Conservation (phyloP, 163 green algal species). For the Coccomyxa subellipsoidea region DNA sequence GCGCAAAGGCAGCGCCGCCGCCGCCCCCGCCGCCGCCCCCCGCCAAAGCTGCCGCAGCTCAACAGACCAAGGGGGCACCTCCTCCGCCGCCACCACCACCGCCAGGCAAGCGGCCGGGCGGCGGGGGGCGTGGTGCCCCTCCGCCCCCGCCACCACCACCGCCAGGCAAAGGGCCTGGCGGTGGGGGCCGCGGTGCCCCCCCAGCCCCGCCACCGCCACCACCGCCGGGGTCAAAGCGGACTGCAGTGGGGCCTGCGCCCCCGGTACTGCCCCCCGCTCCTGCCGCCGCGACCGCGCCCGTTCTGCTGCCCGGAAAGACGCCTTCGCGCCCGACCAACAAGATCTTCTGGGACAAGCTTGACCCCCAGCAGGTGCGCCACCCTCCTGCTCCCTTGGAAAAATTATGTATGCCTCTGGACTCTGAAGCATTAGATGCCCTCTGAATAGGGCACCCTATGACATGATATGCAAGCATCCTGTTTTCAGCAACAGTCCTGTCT, state of each 20-base stretch:
- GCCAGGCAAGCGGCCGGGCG: not conserved
- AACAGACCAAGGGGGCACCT: not conserved
- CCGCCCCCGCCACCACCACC: not conserved
- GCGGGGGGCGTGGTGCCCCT: not conserved
- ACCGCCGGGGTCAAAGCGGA: not conserved
- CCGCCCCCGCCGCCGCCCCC: not conserved
- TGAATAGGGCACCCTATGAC: too few species aligned
- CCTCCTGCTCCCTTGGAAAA: too few species aligned
- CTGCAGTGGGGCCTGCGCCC: not conserved
- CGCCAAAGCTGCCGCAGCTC: not conserved
- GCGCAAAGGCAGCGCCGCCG: not conserved
- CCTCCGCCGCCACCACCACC: constrained; percentile 17
- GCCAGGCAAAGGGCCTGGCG: not conserved
- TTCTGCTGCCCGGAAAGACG: not conserved
- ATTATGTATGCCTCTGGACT: too few species aligned
- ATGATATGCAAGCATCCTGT: too few species aligned
- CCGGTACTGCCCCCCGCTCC: not conserved
- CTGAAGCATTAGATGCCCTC: too few species aligned
- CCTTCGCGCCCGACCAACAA: not conserved
- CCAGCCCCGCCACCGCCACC: constrained; percentile 19
- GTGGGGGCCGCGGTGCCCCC: too few species aligned
- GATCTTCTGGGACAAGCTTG: constrained; percentile 30
- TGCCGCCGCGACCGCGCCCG: too few species aligned
- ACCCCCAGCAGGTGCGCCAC: constrained; percentile 3
- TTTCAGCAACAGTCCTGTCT: too few species aligned